phyloP scores from a whole-genome alignment of 192 early-diverging fungal species.

The Backusella parvicylindrica region DNA sequence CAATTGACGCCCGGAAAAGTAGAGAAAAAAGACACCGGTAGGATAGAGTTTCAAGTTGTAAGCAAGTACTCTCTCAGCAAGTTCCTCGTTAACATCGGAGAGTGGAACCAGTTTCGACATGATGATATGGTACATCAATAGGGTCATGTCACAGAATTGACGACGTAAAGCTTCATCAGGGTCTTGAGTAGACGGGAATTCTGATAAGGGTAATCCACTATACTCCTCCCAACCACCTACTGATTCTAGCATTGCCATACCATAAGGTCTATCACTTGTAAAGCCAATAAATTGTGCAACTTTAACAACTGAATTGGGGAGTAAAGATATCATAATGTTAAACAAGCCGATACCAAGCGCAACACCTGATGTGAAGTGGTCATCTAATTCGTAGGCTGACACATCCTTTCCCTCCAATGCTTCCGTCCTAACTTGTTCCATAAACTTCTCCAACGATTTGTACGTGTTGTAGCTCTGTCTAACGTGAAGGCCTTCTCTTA shows the following conservation, averaged over 20 bases:
- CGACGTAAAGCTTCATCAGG: slow-evolving; percentile 66
- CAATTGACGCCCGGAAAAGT: slow-evolving; percentile 62
- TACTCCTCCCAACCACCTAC: slow-evolving; percentile 67
- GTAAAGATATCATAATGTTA: slow-evolving; percentile 72
- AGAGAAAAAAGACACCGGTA: slow-evolving; percentile 68
- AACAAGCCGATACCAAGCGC: slow-evolving; percentile 76
- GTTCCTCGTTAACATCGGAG: slow-evolving; percentile 60
- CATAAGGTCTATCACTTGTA: slow-evolving; percentile 69
- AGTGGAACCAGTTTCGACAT: slow-evolving; percentile 66
- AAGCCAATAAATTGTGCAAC: slow-evolving; percentile 86
- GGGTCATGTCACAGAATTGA: slow-evolving; percentile 65
- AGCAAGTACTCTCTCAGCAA: slow-evolving; percentile 57
- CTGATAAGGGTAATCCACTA: slow-evolving; percentile 24
- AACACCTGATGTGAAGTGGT: slow-evolving; percentile 79
- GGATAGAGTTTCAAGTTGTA: slow-evolving; percentile 58
- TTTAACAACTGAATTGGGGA: slow-evolving; percentile 68
- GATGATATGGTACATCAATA: slow-evolving; percentile 75
- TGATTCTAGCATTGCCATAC: slow-evolving; percentile 65
- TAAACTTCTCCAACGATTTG: slow-evolving; percentile 49
- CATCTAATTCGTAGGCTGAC: slow-evolving; percentile 60
- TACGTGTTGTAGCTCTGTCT: slow-evolving; percentile 66
- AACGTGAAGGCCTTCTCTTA: slow-evolving; percentile 78
- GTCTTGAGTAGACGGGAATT: slow-evolving; percentile 32
- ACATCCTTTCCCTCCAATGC: slow-evolving; percentile 44
- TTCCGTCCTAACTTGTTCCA: slow-evolving; percentile 46